Evolutionary conservation across 345 rosid species (phyloP).

Genomic region (Punica granatum): DNA sequence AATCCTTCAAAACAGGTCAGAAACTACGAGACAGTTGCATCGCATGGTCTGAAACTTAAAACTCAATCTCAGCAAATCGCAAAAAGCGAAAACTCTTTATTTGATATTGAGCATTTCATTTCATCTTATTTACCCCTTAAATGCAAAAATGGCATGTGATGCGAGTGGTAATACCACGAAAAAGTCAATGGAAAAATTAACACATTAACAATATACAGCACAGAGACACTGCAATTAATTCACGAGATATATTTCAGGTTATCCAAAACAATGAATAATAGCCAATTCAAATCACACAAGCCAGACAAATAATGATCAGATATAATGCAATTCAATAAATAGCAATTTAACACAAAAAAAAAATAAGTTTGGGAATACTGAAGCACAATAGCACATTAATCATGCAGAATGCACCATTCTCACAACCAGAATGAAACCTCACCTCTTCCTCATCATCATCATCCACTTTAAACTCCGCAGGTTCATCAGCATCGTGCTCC

Average conservation of each 20-base stretch:
- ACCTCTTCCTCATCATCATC: conserved; percentile 67
- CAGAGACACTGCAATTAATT: not conserved
- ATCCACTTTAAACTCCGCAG: conserved; percentile 9
- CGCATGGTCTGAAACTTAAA: not conserved
- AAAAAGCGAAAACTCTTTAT: not conserved
- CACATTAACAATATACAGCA: not conserved
- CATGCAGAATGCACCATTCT: not conserved
- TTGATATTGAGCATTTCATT: not conserved
- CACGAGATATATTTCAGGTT: not conserved
- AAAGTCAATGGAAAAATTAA: not conserved
- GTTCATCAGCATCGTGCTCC: conserved; percentile 35
- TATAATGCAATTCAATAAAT: not conserved
- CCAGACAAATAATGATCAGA: not conserved
- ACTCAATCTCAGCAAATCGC: not conserved
- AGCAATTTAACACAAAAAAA: not conserved
- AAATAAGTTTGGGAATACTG: not conserved
- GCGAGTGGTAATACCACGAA: not conserved
- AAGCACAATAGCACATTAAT: not conserved
- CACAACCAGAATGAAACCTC: conserved; percentile 12
- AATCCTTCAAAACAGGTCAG: too few relatives aligned
- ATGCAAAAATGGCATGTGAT: not conserved
- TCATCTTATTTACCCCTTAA: not conserved
- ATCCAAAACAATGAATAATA: not conserved
- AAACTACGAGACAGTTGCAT: not conserved
- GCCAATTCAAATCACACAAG: not conserved